A percentile compares a stretch with the other conserved stretches of the same genome.
These are phyloP conservation scores for Phellopilus nigrolimitatus DNA, from an alignment of 1,284 basidiomycete genomes.

Conservation along the genomic window DNA sequence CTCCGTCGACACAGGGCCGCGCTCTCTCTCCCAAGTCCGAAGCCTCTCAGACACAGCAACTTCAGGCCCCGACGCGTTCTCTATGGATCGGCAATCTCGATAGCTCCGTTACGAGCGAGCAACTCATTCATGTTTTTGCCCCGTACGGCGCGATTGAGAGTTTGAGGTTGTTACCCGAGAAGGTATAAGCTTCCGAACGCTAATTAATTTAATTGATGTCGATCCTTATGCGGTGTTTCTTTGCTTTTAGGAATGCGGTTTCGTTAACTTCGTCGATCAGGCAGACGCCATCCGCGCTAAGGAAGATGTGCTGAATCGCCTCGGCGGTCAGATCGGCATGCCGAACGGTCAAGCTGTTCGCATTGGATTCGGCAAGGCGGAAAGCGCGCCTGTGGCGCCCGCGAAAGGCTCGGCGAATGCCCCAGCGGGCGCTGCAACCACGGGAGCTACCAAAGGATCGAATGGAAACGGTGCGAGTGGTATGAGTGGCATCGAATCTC, in stretches of 20 bases:
- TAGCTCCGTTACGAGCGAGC: conserved; percentile 87
- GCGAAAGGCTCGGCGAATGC: conserved; percentile 65
- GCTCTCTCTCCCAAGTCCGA: conserved; percentile 78
- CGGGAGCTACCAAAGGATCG: conserved; percentile 50
- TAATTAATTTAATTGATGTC: conserved; percentile 5
- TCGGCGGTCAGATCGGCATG: conserved; percentile 91
- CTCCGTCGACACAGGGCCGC: conserved; percentile 60
- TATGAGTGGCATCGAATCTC: conserved; percentile 68
- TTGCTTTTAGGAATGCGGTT: conserved; percentile 81
- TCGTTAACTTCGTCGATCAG: conserved; percentile 97
- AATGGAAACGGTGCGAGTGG: conserved; percentile 41
- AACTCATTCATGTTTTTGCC: conserved; percentile 91
- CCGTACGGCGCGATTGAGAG: conserved; percentile 97
- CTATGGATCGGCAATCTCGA: conserved; percentile 98
- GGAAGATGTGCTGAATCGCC: conserved; percentile 92
- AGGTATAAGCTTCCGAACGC: conserved; percentile 49
- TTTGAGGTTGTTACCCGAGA: conserved; percentile 89
- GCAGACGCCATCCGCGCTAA: conserved; percentile 92
- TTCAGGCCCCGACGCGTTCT: conserved; percentile 89
- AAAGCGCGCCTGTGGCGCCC: conserved; percentile 86
- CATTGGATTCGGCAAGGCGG: conserved; percentile 96
- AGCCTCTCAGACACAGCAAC: conserved; percentile 52
- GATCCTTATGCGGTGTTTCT: not conserved
- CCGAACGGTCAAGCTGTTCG: conserved; percentile 91
- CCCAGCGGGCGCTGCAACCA: conserved; percentile 59